Base-by-base conservation (phyloP, 140 eudicot genomes). In the Flaveria floridana region DNA sequence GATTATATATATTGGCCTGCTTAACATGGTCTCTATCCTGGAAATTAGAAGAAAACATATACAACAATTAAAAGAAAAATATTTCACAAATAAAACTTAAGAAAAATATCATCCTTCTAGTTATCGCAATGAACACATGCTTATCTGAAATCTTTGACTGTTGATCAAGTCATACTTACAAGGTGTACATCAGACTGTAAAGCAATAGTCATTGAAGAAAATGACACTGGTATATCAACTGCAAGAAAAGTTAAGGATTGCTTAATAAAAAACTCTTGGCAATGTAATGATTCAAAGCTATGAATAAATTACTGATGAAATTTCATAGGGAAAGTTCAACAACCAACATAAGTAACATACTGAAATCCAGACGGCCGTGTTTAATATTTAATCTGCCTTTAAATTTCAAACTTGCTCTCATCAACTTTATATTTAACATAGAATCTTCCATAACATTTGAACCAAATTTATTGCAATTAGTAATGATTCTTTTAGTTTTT, bases 141-240 rank as follows among this genome's bases (percentile, higher is more conserved):
- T 42, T 42, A 42, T 44, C 3, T 14, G 50, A 44, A 44, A 9
- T 44, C 11, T 42, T 44, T 10, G 12, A 44, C 14, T 44, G 11
- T 11, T 44, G 12, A 11, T 2, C 14, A 34, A 62, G 30, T n/a
- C 18, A 58, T 57, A 86, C 98, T 92, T 89, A 92, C 98, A 72
- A 82, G 72, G 76, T 87, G 79, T 37, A 86, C 86, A 83, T 89
- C 89, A n/a, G 96, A 86, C 78, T 87, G 91, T 70, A 92, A 72
- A 50, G 88, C 76, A n/a, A 92, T 53, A 66, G 91, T 82, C 85
- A 89, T 55, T 21, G 86, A 84, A 77, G 92, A 87, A 85, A 92
- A 92, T 82, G 86, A 86, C 48, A 89, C 84, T 4, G 98, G 96
- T 79, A 92, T 77, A 65, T 92, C 95, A 81, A 87, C 98, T 92